Evolutionary conservation across 257 asterid genomes (phyloP).

Genomic region (Plantago elongata): DNA sequence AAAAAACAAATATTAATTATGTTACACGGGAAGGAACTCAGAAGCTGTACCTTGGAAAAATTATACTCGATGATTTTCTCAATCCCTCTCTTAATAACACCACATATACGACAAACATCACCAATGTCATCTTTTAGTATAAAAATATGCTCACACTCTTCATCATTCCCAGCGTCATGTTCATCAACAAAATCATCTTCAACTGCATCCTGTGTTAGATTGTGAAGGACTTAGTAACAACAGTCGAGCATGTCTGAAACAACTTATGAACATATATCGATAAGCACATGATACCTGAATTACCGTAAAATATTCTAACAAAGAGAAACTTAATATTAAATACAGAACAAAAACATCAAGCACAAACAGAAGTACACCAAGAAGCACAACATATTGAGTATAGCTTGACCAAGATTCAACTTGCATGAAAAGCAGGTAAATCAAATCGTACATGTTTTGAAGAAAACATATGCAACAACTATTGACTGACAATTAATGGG

Average conservation of each 20-base stretch:
- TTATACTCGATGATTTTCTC: slow-evolving; percentile 84
- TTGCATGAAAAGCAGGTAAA: slow-evolving; percentile 2
- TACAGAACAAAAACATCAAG: neutral
- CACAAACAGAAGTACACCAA: neutral
- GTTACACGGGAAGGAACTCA: slow-evolving; percentile 6
- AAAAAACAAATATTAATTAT: neutral
- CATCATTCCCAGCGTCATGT: slow-evolving; percentile 41
- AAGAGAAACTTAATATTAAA: neutral
- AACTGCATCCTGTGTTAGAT: slow-evolving; percentile 47
- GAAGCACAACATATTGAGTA: slow-evolving; percentile 6
- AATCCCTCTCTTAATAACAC: slow-evolving; percentile 78
- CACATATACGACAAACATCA: slow-evolving; percentile 91
- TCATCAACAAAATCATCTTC: slow-evolving; percentile 39
- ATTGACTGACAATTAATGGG: neutral
- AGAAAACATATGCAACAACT: neutral
- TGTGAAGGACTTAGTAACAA: slow-evolving; percentile 21
- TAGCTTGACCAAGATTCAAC: neutral
- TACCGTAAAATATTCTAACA: neutral
- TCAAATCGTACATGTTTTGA: neutral
- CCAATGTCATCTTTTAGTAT: slow-evolving; percentile 91
- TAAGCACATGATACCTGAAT: neutral
- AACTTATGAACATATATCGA: slow-evolving; percentile 7
- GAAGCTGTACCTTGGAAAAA: slow-evolving; percentile 63
- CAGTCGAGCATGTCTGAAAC: slow-evolving; percentile 9
- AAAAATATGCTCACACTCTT: slow-evolving; percentile 83